Evolutionary conservation across 2,329 filamentous ascomycete species (phyloP), one percentile per base, ranked within the genome.

Genomic region (Pyrenophora tritici-repentis): DNA sequence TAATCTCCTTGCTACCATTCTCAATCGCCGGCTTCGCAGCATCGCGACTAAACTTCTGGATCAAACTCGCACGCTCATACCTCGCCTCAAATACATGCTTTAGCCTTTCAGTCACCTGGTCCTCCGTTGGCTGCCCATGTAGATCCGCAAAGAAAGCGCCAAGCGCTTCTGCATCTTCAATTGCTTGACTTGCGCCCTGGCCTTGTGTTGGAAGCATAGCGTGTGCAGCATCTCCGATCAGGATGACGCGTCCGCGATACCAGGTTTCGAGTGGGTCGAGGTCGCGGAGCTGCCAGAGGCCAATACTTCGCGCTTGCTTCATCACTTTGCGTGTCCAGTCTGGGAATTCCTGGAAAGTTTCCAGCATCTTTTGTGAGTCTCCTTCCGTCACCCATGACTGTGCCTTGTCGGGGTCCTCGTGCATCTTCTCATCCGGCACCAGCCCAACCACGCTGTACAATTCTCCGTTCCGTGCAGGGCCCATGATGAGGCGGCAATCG

Each of bases 131-230:
- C 20, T 40, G 38, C 0, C 34, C 50, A 6, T 22, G 51, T n/a
- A 67, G 49, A 22, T 58, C 43, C 6, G 20, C 9, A 26, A 63
- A 59, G 24, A 53, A 53, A 3, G 56, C 46, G 2, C 60, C 71
- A 9, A 84, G 69, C 2, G 77, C 73, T 57, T 82, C 78, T 0
- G 74, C 77, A 64, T 85, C 82, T 6, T 48, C 45, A 13, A 85
- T 66, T 0, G 80, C 80, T 65, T 84, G 81, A 5, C 77, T 80
- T 1, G 78, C 76, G 0, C 83, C 83, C 63, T 85, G 82, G 2
- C 81, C 81, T 1, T 78, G 78, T 7, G 76, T 79, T 1, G 82
- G 76, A 1, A 80, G 76, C 51, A 84, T 73, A 0, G 82, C 81
- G 66, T 85, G 82, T 13, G 45, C 45, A 1, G 45, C 45, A 63